Evolutionary conservation across 805 yeast genomes (phyloP).

Genomic region (Monosporozyma solicola): DNA sequence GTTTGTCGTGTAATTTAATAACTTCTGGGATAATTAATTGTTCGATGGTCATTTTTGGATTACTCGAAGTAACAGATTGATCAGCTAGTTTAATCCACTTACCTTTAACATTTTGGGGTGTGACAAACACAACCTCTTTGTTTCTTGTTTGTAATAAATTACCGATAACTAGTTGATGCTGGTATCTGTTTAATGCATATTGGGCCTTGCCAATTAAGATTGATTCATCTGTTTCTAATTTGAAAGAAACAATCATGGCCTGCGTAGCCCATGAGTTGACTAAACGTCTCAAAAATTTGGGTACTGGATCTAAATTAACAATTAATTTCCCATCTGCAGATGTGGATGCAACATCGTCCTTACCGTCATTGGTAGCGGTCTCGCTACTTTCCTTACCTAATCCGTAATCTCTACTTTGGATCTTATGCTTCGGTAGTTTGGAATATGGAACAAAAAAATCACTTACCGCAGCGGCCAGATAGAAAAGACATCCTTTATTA

Average conservation of each 20-base stretch:
- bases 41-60: constrained; percentile 44
- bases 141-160: constrained; percentile 85
- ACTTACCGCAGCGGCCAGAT: constrained; percentile 94
- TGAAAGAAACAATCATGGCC: constrained; percentile 91
- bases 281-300: constrained; percentile 78
- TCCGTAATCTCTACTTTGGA: constrained; percentile 67
- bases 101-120: constrained; percentile 23
- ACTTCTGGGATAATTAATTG: constrained; percentile 73
- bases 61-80: constrained; percentile 29
- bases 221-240: constrained; percentile 75
- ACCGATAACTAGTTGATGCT: constrained; percentile 92
- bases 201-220: constrained; percentile 68
- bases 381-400: constrained; percentile 35
- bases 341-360: constrained; percentile 7
- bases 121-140: constrained; percentile 76
- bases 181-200: constrained; percentile 74
- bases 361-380: constrained; percentile 20
- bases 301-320: constrained; percentile 89
- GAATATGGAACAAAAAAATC: constrained; percentile 89
- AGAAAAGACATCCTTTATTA: constrained; percentile 60
- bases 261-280: constrained; percentile 93
- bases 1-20: constrained; percentile 46
- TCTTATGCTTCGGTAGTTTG: constrained; percentile 85
- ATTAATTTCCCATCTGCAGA: constrained; percentile 55
- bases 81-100: constrained; percentile 43